Conservation (phyloP, 1,139 yeast genomes). For the Candida pseudoviswanathii region DNA sequence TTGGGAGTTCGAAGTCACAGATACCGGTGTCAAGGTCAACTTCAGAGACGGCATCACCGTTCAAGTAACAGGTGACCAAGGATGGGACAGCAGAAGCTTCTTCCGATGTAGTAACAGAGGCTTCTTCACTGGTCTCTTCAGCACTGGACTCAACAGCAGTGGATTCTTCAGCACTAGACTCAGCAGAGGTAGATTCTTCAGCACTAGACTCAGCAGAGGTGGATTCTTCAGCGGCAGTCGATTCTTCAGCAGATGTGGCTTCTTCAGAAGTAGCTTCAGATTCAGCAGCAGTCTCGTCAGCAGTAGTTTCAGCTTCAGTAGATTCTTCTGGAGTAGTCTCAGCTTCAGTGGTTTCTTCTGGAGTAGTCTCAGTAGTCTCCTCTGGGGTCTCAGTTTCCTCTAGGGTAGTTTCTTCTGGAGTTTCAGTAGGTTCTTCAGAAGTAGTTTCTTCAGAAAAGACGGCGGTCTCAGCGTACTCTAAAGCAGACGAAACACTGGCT, state of each 20-base stretch:
- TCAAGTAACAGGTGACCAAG: constrained; percentile 39
- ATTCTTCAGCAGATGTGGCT: background rate
- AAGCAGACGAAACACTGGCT: constrained; percentile 32
- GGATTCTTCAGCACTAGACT: background rate
- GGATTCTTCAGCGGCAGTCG: no score
- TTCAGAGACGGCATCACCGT: constrained; percentile 33
- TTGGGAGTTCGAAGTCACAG: constrained; percentile 45
- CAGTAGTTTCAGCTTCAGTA: background rate
- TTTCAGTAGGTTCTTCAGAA: background rate
- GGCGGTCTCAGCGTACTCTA: constrained; percentile 32
- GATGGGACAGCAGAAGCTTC: background rate
- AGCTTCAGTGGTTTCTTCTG: background rate
- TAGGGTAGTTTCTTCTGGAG: background rate
- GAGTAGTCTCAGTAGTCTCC: background rate
- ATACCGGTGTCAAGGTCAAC: constrained; percentile 46
- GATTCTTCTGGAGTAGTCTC: background rate
- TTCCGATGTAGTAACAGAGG: background rate
- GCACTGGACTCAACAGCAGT: background rate
- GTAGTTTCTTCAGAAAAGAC: constrained; percentile 15
- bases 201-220: background rate
- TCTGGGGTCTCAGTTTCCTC: background rate
- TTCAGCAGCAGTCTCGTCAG: background rate
- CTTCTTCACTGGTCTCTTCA: background rate
- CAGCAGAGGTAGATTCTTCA: background rate
- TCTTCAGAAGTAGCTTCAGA: background rate